phyloP scores from a whole-genome alignment of 1,139 yeast species.

The Saccharomyces hybrid region DNA sequence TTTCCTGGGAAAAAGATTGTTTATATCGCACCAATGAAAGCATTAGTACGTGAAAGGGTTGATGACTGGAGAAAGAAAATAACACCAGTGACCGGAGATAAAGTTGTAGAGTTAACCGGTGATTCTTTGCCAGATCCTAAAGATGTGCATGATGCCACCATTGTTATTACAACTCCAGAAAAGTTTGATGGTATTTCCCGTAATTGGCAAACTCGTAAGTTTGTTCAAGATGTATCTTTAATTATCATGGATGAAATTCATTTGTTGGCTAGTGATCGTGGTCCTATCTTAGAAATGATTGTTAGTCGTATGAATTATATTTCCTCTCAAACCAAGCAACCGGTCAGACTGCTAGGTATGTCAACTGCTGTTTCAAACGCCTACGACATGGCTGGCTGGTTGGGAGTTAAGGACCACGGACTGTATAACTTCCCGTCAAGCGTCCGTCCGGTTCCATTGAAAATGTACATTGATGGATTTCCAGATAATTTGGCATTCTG shows the following conservation, averaged over 20 bases:
- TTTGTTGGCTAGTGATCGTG: slow-evolving; percentile 92
- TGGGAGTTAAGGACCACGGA: slow-evolving; percentile 75
- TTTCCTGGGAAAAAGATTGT: slow-evolving; percentile 80
- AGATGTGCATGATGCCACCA: slow-evolving; percentile 83
- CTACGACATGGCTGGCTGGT: slow-evolving; percentile 96
- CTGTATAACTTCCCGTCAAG: slow-evolving; percentile 90
- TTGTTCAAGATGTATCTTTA: slow-evolving; percentile 83
- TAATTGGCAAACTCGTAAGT: slow-evolving; percentile 92
- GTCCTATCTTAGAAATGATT: slow-evolving; percentile 96
- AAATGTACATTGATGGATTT: slow-evolving; percentile 96
- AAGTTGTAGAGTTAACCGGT: slow-evolving; percentile 90
- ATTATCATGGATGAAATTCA: slow-evolving; percentile 98
- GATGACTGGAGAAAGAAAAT: slow-evolving; percentile 85
- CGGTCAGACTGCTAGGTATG: slow-evolving; percentile 81
- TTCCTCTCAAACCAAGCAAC: slow-evolving; percentile 63
- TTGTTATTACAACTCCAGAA: slow-evolving; percentile 94
- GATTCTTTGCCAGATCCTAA: slow-evolving; percentile 87
- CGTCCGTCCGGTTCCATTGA: slow-evolving; percentile 94
- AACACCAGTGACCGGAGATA: slow-evolving; percentile 51
- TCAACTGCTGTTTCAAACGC: slow-evolving; percentile 98
- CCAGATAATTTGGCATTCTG: slow-evolving; percentile 91
- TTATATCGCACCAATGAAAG: slow-evolving; percentile 98
- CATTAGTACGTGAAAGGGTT: slow-evolving; percentile 91
- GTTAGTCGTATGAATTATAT: slow-evolving; percentile 96
- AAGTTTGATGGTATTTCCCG: slow-evolving; percentile 98